Base-by-base conservation (phyloP, 768 basidiomycete species). In the Tricholomella constricta region DNA sequence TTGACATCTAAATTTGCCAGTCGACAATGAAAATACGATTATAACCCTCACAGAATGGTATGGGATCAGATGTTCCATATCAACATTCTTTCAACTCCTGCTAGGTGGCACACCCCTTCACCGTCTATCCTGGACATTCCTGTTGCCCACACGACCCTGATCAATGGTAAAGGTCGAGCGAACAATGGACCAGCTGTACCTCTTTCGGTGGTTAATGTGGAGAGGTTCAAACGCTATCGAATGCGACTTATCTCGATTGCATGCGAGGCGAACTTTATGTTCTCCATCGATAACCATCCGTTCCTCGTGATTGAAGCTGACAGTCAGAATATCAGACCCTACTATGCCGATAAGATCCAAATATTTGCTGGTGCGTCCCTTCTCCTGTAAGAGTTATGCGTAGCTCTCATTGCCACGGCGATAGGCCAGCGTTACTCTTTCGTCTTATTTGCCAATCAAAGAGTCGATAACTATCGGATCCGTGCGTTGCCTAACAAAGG, bases 281-380 rank as follows among this genome's bases (percentile, higher is more conserved):
- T 81, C 62, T 66, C 73, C 2, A 74, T 81, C 29, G 76, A 79
- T 55, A 68, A 69, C 15, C 79, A 81, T 51, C 14, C 6, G 41
- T 25, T 58, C 46, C 57, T 52, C 15, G 67, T 79, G 51, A 73
- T 73, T 35, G 72, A 84, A 57, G 77, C 62, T 1, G 72, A 72
- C 27, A 65, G 64, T 4, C 56, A 65, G 6, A 63, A 64, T 31
- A 63, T 64, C 17, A 53, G 60, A 6, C 65, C 65, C 6, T 52
- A 62, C 20, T 53, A 43, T 2, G 69, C 69, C 2, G 65, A 69
- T 37, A 62, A 58, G 4, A 54, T 74, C 42, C 63, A 65, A 22
- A 62, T 72, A 17, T 66, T 63, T 14, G 61, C 63, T 22, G 65
- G 63, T 37, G 5, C n/a, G 57, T 29, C 23, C n/a, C 10, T 9